phyloP scores from a whole-genome alignment of 805 yeast species.

The Lipomyces starkeyi region DNA sequence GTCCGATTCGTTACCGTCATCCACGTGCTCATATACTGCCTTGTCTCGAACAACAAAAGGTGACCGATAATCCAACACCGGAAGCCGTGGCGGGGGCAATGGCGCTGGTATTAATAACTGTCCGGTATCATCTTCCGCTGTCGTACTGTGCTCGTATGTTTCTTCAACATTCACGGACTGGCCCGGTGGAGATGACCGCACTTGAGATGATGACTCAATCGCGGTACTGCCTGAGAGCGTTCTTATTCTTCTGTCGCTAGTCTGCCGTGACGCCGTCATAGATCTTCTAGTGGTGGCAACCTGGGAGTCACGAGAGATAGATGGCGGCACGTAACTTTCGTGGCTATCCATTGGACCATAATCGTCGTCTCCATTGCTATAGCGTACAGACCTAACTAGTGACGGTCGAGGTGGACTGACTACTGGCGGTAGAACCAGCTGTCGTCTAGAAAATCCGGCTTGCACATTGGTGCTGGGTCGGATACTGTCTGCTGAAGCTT shows the following conservation, averaged over 20 bases:
- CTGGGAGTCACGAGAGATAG: not conserved
- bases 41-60: constrained; percentile 17
- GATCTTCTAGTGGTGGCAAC: not conserved
- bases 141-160: not conserved
- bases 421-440: not conserved
- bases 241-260: not conserved
- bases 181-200: not conserved
- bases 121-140: constrained; percentile 18
- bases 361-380: not conserved
- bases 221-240: constrained; percentile 7
- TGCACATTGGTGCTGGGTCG: not conserved
- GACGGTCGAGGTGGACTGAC: not conserved
- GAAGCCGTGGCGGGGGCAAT: constrained; percentile 18
- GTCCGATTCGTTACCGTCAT: not conserved
- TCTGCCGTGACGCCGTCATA: not conserved
- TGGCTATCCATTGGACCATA: not conserved
- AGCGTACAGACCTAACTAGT: not conserved
- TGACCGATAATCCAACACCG: constrained; percentile 18
- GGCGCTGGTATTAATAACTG: constrained; percentile 10
- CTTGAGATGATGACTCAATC: not conserved
- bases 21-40: not conserved
- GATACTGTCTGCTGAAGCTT: constrained; percentile 3
- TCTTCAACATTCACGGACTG: not conserved
- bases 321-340: not conserved
- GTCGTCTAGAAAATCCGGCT: not conserved